phyloP scores from a whole-genome alignment of 2,329 filamentous ascomycete species.

The Nigrospora osmanthi region DNA sequence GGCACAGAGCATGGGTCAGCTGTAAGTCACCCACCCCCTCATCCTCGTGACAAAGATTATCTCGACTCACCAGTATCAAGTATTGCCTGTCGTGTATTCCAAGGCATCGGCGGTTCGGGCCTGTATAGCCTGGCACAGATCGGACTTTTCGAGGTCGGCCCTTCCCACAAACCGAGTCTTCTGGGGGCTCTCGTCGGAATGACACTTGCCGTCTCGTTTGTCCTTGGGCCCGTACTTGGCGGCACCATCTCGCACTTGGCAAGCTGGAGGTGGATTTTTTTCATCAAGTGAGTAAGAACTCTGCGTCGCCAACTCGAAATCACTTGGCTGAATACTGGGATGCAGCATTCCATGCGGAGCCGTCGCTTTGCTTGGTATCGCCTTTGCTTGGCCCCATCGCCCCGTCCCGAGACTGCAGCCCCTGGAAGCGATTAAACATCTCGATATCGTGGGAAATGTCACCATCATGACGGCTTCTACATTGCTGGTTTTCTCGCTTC shows the following conservation, averaged over 20 bases:
- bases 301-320: neutral
- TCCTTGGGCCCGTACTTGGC: slow-evolving; percentile 51
- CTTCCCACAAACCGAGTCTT: slow-evolving; percentile 40
- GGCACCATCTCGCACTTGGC: slow-evolving; percentile 45
- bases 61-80: slow-evolving; percentile 20
- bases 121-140: slow-evolving; percentile 54
- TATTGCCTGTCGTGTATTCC: slow-evolving; percentile 50
- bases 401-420: slow-evolving; percentile 26
- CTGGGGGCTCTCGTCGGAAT: slow-evolving; percentile 48
- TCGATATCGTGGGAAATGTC: slow-evolving; percentile 45
- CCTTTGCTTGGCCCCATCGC: slow-evolving; percentile 36
- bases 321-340: slow-evolving; percentile 6
- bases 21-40: slow-evolving; percentile 31
- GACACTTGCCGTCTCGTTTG: slow-evolving; percentile 48
- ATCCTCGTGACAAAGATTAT: slow-evolving; percentile 4
- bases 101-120: slow-evolving; percentile 54
- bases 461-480: slow-evolving; percentile 44
- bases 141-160: slow-evolving; percentile 47
- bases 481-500: slow-evolving; percentile 46
- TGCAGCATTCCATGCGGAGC: slow-evolving; percentile 41
- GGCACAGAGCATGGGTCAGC: slow-evolving; percentile 38
- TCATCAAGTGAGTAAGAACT: slow-evolving; percentile 48
- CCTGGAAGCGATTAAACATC: slow-evolving; percentile 33
- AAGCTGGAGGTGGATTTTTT: slow-evolving; percentile 53
- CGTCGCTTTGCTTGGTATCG: slow-evolving; percentile 35